Conservation (phyloP, 306 rosid genomes). For the Rubus parviflorus region DNA sequence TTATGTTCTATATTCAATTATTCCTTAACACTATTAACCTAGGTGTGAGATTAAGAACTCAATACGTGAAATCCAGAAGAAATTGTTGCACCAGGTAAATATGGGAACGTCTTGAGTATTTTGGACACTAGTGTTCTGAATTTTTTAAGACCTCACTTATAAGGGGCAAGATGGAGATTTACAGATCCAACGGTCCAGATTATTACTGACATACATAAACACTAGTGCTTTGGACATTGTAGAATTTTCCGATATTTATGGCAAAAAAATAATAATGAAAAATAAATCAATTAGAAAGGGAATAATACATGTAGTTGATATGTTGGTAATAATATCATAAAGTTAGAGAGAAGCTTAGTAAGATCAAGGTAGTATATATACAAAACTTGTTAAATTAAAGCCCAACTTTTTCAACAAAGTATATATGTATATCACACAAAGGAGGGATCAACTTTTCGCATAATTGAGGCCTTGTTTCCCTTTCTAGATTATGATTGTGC, state of each 20-base stretch:
- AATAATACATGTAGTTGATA: not conserved
- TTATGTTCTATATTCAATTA: not conserved
- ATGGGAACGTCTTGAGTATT: too few species aligned
- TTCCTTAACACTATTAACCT: not conserved
- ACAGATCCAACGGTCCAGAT: too few species aligned
- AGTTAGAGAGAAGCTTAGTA: not conserved
- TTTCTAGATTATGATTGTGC: constrained; percentile 39
- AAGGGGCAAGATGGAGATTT: too few species aligned
- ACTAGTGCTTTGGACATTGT: too few species aligned
- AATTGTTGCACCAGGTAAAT: not conserved
- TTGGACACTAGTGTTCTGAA: too few species aligned
- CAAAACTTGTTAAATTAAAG: not conserved
- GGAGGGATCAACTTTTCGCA: constrained; percentile 28
- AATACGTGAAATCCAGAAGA: not conserved
- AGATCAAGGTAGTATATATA: constrained; percentile 7
- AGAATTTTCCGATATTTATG: too few species aligned
- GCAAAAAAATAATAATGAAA: not conserved
- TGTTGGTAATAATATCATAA: not conserved
- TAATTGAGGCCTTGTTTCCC: constrained; percentile 27
- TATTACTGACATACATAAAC: too few species aligned
- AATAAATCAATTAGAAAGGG: not conserved
- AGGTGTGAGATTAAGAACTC: not conserved
- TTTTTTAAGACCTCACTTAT: too few species aligned
- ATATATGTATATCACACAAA: not conserved
- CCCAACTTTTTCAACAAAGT: constrained; percentile 23